These are phyloP conservation scores for Yamadazyma spencermartinsiae DNA, from an alignment of 1,139 yeast species.

Conservation along the genomic window DNA sequence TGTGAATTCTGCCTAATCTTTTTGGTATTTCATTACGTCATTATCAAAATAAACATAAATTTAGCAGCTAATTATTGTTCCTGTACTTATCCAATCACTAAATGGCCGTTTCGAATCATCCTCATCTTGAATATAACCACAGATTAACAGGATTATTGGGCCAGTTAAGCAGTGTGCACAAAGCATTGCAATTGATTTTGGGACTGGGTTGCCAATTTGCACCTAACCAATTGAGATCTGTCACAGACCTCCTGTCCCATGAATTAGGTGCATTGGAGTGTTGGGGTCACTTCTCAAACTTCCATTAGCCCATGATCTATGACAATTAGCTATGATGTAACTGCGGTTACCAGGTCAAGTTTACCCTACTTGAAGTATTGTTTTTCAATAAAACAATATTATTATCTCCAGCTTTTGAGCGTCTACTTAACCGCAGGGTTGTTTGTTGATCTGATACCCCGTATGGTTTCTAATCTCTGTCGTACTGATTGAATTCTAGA, in stretches of 20 bases:
- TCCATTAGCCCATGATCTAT: neutral
- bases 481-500: too few relatives aligned
- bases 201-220: too few relatives aligned
- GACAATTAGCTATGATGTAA: too few relatives aligned
- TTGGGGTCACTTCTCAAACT: too few relatives aligned
- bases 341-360: neutral
- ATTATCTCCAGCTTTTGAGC: neutral
- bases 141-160: neutral
- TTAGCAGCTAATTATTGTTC: neutral
- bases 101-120: too few relatives aligned
- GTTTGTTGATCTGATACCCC: neutral
- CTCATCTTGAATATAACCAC: too few relatives aligned
- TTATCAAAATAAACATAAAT: neutral
- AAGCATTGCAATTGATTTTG: neutral
- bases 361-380: neutral
- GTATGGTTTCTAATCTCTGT: neutral
- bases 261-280: too few relatives aligned
- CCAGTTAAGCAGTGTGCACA: neutral
- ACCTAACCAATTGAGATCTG: too few relatives aligned
- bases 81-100: neutral
- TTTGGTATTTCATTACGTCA: neutral
- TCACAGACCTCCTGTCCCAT: too few relatives aligned
- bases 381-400: neutral
- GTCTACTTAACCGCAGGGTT: too few relatives aligned
- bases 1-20: neutral